Conservation (phyloP, 257 asterid species). For the Nicotiana tomentosiformis region DNA sequence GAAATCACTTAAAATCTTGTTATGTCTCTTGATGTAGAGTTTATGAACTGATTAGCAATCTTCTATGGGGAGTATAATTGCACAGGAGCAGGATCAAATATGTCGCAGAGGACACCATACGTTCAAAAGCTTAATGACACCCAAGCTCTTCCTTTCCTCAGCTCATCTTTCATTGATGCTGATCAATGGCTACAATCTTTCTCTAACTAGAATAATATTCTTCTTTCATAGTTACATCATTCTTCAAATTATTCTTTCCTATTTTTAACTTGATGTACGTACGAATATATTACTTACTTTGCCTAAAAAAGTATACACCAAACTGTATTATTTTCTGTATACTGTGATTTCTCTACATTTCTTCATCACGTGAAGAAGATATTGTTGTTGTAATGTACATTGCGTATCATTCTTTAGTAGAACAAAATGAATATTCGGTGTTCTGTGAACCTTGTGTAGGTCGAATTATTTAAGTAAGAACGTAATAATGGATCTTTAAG, state of each 20-base stretch:
- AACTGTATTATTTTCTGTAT: not conserved
- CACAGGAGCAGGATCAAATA: constrained; percentile 64
- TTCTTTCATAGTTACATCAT: not conserved
- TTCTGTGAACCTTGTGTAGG: not conserved
- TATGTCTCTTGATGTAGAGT: too few species aligned
- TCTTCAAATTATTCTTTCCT: not conserved
- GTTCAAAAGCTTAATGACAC: constrained; percentile 66
- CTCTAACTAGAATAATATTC: not conserved
- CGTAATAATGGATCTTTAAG: too few species aligned
- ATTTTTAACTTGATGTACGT: not conserved
- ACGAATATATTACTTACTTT: not conserved
- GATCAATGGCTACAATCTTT: constrained; percentile 78
- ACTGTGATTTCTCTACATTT: not conserved
- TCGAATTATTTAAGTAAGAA: too few species aligned
- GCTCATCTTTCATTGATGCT: constrained; percentile 55
- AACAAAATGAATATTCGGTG: not conserved
- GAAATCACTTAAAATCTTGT: too few species aligned
- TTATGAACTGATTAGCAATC: constrained; percentile 6
- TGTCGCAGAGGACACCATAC: constrained; percentile 44
- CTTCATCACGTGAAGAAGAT: not conserved
- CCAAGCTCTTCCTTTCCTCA: constrained; percentile 58
- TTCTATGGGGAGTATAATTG: constrained; percentile 91
- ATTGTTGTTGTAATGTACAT: not conserved
- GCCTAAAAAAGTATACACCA: not conserved
- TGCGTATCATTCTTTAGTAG: not conserved